These are phyloP conservation scores for Aspergillus nidulans DNA, from an alignment of 495 filamentous ascomycete genomes.

Conservation along the genomic window DNA sequence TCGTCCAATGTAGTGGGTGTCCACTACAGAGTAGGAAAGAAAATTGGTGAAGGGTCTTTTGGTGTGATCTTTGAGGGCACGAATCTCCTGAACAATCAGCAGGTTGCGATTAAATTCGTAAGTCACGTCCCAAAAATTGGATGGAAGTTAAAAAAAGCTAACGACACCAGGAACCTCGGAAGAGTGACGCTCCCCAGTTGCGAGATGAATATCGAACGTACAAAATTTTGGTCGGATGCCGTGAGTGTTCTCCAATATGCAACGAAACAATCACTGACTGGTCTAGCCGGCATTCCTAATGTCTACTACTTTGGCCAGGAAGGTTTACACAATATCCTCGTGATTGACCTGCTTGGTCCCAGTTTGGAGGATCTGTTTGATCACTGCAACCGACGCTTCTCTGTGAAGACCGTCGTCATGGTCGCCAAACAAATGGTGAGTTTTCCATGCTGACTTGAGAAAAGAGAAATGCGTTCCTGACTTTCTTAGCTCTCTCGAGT, in stretches of 20 bases:
- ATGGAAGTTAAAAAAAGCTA: background rate
- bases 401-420: conserved; percentile 98
- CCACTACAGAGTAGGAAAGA: conserved; percentile 98
- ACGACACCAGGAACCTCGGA: conserved; percentile 77
- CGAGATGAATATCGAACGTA: conserved; percentile 99
- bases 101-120: conserved; percentile 99
- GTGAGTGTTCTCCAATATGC: conserved; percentile 55
- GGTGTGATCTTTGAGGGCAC: conserved; percentile 99
- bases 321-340: conserved; percentile 97
- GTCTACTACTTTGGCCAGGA: conserved; percentile 99
- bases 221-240: conserved; percentile 98
- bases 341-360: conserved; percentile 95
- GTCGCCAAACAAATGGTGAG: conserved; percentile 98
- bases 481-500: conserved; percentile 77
- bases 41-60: conserved; percentile 98
- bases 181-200: conserved; percentile 96
- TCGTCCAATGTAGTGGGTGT: conserved; percentile 98
- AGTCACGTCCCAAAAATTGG: conserved; percentile 31
- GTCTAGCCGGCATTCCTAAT: conserved; percentile 91
- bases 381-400: conserved; percentile 92
- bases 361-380: conserved; percentile 98
- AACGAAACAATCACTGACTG: conserved; percentile 19
- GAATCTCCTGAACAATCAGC: conserved; percentile 97
- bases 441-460: conserved; percentile 8
- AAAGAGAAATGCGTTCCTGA: background rate